Base-by-base conservation (phyloP, 108 stramenopile species). In the Discostella pseudostelligera region DNA sequence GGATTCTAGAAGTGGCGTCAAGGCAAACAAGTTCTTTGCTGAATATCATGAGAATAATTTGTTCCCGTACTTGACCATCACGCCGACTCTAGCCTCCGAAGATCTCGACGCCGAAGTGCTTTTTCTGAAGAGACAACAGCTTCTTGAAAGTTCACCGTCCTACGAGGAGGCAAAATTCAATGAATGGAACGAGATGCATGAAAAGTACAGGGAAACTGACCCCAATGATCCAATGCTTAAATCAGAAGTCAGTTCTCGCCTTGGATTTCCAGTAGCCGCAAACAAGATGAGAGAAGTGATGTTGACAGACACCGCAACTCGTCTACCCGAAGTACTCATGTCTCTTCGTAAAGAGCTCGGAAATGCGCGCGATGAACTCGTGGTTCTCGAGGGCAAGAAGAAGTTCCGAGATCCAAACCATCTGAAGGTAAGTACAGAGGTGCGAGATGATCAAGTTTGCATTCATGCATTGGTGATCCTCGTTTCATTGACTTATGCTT, bases 21-120 rank as follows among this genome's bases (percentile, higher is more conserved):
- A 89, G 59, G 82, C 85, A 17, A 89, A 89, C 55, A 72, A 79
- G 5, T 89, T 89, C 59, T 89, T 89, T 53, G 13, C 67, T 3
- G 85, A 89, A 48, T 89, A 80, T 49, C 65, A 79, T 32, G 70
- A 79, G 25, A 81, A 83, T 53, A 35, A 61, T 14, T 62, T 82
- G 44, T 77, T 40, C 53, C 88, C 88, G 10, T 78, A 89, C 50
- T 62, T 84, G 43, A 62, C 75, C 17, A 89, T 89, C 63, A 89
- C 88, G 12, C 88, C 88, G 1, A 89, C 83, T 10, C 78, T 89
- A 32, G 68, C 44, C 9, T 59, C 67, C 6, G 88, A 89, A 70
- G 83, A 89, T 56, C 71, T 89, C 12, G 51, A 66, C 14, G 17
- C 77, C 0, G 82, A 86, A 5, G 55, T 64, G 39, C 73, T 89